Percentiles rank a stretch among this genome's conserved stretches.
phyloP scores from a whole-genome alignment of 495 filamentous ascomycete species.

The Coniosporium apollinis region DNA sequence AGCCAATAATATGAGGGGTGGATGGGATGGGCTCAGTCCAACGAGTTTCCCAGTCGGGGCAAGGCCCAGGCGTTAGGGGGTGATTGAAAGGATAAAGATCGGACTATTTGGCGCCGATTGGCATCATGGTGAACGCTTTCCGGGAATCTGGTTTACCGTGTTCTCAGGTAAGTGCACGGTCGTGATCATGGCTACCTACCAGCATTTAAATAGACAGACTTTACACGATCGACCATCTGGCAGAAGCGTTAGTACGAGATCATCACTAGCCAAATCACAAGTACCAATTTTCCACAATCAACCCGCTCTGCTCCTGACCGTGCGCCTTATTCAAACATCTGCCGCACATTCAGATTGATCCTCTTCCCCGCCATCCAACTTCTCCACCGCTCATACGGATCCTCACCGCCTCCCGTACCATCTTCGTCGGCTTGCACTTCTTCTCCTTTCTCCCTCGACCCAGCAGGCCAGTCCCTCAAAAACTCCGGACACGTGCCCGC shows the following conservation, averaged over 20 bases:
- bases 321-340: constrained; percentile 49
- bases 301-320: neutral
- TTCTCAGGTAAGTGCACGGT: neutral
- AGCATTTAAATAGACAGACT: neutral
- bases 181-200: neutral
- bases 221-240: neutral
- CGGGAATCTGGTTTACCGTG: neutral
- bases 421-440: constrained; percentile 47
- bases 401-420: constrained; percentile 12
- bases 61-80: neutral
- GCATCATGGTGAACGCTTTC: too few relatives aligned
- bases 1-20: neutral
- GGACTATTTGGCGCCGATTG: neutral
- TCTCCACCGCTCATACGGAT: constrained; percentile 45
- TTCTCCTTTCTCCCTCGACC: constrained; percentile 33
- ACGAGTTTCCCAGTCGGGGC: neutral
- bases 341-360: constrained; percentile 80
- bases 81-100: neutral
- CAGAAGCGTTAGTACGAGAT: neutral
- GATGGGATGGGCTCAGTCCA: neutral
- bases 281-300: neutral
- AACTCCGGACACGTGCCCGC: constrained; percentile 22
- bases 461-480: constrained; percentile 62
- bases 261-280: neutral
- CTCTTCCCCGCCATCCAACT: constrained; percentile 77